These are phyloP conservation scores for Epichloe sibirici DNA, from an alignment of 2,329 filamentous ascomycete species.

Conservation along the genomic window DNA sequence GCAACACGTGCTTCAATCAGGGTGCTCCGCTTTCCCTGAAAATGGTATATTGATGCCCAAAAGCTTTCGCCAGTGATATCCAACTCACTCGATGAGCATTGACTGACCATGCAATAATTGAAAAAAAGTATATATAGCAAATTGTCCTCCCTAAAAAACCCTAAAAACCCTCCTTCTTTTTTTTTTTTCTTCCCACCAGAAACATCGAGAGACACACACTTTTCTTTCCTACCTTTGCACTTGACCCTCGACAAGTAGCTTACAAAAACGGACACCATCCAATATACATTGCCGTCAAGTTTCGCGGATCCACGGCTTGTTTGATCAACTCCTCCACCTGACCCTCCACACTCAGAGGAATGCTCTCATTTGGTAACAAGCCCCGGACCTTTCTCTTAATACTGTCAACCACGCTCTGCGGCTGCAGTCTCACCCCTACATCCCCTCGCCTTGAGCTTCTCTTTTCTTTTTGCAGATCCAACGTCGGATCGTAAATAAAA, in stretches of 20 bases:
- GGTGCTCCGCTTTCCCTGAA: too few relatives aligned
- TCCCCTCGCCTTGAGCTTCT: constrained; percentile 23
- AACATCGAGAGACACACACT: not conserved
- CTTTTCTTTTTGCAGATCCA: constrained; percentile 73
- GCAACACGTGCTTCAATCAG: too few relatives aligned
- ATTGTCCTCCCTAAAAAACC: too few relatives aligned
- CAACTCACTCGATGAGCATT: too few relatives aligned
- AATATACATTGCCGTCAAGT: constrained; percentile 90
- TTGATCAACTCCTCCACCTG: constrained; percentile 94
- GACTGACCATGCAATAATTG: too few relatives aligned
- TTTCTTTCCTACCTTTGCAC: not conserved
- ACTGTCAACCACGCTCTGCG: constrained; percentile 71
- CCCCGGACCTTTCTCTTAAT: constrained; percentile 81
- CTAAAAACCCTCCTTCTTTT: too few relatives aligned
- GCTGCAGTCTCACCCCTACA: constrained; percentile 37
- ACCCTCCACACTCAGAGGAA: constrained; percentile 87
- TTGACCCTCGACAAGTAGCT: not conserved
- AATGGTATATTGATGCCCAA: too few relatives aligned
- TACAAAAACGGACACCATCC: constrained; percentile 64
- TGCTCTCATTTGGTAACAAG: constrained; percentile 72
- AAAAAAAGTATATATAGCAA: too few relatives aligned
- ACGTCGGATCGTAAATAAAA: constrained; percentile 91
- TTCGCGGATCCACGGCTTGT: constrained; percentile 68
- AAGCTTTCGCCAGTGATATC: too few relatives aligned
- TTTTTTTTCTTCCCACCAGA: too few relatives aligned